Evolutionary conservation across 805 yeast species (phyloP).

Genomic region (Candida chauliodis): DNA sequence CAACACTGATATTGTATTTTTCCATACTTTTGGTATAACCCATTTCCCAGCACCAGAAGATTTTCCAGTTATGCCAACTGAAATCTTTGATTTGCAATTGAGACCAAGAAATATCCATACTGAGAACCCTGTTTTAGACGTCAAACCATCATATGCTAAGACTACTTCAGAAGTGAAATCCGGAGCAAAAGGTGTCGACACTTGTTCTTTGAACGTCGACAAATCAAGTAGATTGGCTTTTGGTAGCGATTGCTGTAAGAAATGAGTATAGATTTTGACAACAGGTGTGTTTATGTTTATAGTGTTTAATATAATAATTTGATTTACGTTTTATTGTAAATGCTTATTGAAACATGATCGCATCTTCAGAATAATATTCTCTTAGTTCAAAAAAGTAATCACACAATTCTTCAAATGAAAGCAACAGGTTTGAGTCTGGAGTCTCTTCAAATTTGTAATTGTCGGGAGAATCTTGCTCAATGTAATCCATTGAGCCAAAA

Average conservation of each 20-base stretch:
- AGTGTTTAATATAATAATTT: too few relatives aligned
- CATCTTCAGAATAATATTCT: too few relatives aligned
- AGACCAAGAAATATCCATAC: constrained; percentile 78
- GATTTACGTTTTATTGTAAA: too few relatives aligned
- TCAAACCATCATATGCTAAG: constrained; percentile 55
- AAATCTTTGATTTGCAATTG: constrained; percentile 68
- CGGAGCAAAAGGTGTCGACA: constrained; percentile 29
- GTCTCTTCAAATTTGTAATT: too few relatives aligned
- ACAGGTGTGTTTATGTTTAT: too few relatives aligned
- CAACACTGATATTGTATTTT: constrained; percentile 68
- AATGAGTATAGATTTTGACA: too few relatives aligned
- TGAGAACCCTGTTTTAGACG: constrained; percentile 74
- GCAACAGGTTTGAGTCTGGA: too few relatives aligned
- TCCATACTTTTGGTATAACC: constrained; percentile 81
- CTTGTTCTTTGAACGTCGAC: constrained; percentile 35
- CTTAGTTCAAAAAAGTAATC: too few relatives aligned
- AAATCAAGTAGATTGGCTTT: constrained; percentile 40
- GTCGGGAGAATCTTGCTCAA: too few relatives aligned
- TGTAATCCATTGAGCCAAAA: too few relatives aligned
- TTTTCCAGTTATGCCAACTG: constrained; percentile 88
- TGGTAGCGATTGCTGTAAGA: constrained; percentile 17
- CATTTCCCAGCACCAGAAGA: constrained; percentile 90
- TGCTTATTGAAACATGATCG: too few relatives aligned
- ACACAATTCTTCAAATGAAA: too few relatives aligned
- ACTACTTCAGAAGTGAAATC: constrained; percentile 39